phyloP scores from a whole-genome alignment of 768 basidiomycete species.

The Boletus eberwhitei region DNA sequence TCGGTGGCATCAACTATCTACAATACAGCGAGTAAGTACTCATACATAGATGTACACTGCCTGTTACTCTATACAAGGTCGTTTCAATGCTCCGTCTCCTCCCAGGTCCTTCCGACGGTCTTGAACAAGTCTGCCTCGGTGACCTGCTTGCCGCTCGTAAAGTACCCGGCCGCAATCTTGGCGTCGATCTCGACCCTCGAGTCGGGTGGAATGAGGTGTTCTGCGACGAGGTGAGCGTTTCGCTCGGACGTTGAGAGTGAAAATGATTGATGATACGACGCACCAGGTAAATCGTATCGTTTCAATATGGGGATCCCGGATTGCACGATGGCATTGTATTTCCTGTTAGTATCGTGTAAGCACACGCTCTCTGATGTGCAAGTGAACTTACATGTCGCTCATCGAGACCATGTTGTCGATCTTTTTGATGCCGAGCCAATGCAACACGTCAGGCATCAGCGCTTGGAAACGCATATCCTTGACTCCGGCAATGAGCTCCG shows the following conservation, averaged over 20 bases:
- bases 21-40: neutral
- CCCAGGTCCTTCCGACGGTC: conserved; percentile 88
- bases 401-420: conserved; percentile 88
- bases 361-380: neutral
- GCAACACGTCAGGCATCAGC: conserved; percentile 93
- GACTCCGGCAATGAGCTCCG: conserved; percentile 91
- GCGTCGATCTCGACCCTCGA: conserved; percentile 94
- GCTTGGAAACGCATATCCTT: conserved; percentile 95
- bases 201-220: conserved; percentile 86
- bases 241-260: neutral
- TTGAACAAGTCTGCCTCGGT: conserved; percentile 76
- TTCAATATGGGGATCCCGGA: conserved; percentile 79
- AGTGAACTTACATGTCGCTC: conserved; percentile 64
- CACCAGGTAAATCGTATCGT: conserved; percentile 85
- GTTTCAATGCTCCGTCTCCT: conserved; percentile 76
- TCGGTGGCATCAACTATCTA: neutral
- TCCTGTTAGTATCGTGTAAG: conserved; percentile 44
- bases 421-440: conserved; percentile 91
- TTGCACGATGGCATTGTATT: conserved; percentile 91
- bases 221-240: conserved; percentile 30
- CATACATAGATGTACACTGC: neutral
- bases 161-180: conserved; percentile 94
- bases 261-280: conserved; percentile 11
- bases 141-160: conserved; percentile 73
- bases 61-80: neutral